Evolutionary conservation across 495 filamentous ascomycete genomes (phyloP).

Genomic region (Neurospora sp.): DNA sequence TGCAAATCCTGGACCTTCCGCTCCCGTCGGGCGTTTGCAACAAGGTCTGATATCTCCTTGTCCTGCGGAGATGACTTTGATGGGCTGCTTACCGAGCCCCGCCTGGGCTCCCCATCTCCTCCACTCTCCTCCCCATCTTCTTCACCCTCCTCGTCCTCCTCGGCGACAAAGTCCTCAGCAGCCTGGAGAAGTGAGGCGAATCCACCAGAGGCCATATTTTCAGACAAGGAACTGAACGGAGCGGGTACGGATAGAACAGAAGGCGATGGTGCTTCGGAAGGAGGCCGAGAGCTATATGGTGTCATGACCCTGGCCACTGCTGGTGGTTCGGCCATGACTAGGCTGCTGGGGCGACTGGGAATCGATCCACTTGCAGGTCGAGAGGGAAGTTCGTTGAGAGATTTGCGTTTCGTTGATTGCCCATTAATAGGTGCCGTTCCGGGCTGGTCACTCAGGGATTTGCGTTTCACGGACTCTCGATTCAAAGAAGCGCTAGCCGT

Average conservation of each 20-base stretch:
- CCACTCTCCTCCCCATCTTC: conserved; percentile 3
- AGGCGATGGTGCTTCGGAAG: conserved; percentile 16
- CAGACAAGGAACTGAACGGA: conserved; percentile 3
- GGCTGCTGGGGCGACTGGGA: conserved; percentile 16
- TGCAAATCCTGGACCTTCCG: conserved; percentile 96
- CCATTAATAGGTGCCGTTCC: not conserved
- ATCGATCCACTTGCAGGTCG: conserved; percentile 7
- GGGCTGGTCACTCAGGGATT: not conserved
- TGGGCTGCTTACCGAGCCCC: conserved; percentile 39
- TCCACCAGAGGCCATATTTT: conserved; percentile 11
- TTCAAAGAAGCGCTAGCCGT: not conserved
- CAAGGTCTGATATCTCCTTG: conserved; percentile 53
- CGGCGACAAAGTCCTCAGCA: conserved; percentile 35
- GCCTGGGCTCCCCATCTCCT: conserved; percentile 18
- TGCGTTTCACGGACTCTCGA: conserved; percentile 3
- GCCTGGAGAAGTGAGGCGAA: conserved; percentile 39
- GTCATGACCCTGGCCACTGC: conserved; percentile 14
- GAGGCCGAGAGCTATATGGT: conserved; percentile 11
- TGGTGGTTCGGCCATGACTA: conserved; percentile 17
- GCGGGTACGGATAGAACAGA: conserved; percentile 1
- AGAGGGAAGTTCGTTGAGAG: not conserved
- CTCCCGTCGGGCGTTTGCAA: conserved; percentile 78
- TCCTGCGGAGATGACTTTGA: conserved; percentile 36
- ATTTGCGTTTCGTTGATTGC: conserved; percentile 3
- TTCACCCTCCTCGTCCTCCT: conserved; percentile 10